phyloP scores from a whole-genome alignment of 306 rosid genomes.

The Arachis stenosperma region DNA sequence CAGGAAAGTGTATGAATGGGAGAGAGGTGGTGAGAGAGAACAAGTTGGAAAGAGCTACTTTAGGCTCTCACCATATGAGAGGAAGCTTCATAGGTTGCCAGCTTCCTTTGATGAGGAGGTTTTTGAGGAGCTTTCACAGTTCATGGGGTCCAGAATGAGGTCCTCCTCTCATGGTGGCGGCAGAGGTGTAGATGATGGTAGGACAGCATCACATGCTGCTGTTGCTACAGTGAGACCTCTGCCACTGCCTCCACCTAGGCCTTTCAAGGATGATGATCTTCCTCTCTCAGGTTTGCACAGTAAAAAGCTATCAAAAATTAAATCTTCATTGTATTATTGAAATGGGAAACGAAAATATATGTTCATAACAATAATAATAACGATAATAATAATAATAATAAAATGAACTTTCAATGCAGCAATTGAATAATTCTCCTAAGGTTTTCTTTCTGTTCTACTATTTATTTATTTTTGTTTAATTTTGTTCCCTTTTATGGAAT shows the following conservation, averaged over 20 bases:
- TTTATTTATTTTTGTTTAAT: neutral
- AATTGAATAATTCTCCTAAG: no score
- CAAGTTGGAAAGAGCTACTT: conserved; percentile 90
- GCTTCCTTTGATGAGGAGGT: conserved; percentile 98
- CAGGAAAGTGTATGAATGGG: conserved; percentile 97
- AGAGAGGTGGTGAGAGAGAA: conserved; percentile 84
- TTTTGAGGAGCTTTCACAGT: conserved; percentile 88
- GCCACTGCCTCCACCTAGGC: conserved; percentile 62
- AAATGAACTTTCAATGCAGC: neutral
- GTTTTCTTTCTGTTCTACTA: no score
- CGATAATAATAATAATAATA: neutral
- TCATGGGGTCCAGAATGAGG: conserved; percentile 87
- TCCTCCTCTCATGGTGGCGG: conserved; percentile 57
- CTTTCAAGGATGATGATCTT: conserved; percentile 67
- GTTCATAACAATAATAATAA: neutral
- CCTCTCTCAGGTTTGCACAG: conserved; percentile 56
- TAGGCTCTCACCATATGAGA: conserved; percentile 93
- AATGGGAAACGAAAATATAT: neutral
- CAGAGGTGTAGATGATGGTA: conserved; percentile 49
- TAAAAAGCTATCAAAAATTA: neutral
- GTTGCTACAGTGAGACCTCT: conserved; percentile 42
- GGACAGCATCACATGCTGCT: conserved; percentile 29
- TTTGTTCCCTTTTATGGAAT: conserved; percentile 29
- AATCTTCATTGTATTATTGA: neutral
- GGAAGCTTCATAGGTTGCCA: conserved; percentile 87